Evolutionary conservation across 805 yeast species (phyloP), one percentile per base, ranked within the genome.

Genomic region (Schwanniomyces occidentalis): DNA sequence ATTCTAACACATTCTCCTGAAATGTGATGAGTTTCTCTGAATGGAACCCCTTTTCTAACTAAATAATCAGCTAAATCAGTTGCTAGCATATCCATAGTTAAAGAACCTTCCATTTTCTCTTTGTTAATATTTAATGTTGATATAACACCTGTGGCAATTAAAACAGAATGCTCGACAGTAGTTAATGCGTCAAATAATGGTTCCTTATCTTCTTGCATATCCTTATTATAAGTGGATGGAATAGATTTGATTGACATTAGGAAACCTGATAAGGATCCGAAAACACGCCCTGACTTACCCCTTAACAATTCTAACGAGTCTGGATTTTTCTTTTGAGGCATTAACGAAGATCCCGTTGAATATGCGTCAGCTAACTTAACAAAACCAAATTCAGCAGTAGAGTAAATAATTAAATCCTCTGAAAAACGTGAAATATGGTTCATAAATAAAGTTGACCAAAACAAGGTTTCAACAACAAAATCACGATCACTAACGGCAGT

Each of bases 271-370:
- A 93, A 70, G 17, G 90, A 82, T 59, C 99, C 99, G 54, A 93
- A 90, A 5, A 88, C 96, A 63, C 99, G 82, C 35, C 99, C 99
- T 8, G 95, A 82, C 67, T 93, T 93, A 40, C 99, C 99, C 64
- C 99, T 79, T 56, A 95, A 75, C 44, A 93, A 75, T 69, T 93
- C 99, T 48, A 93, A 72, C 18, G 96, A 86, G 62, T 93, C 99
- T 3, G 99, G 96, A 68, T 93, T 93, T 66, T 93, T 93, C 80
- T 93, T 93, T 66, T 93, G 99, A 16, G 99, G 99, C 99, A 93
- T 93, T 57, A 93, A 75, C 17, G 96, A 88, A 5, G 97, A 88
- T 9, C 99, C 99, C 6, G 99, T 93, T 1, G 99, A 93, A 65
- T 93, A 93, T 16, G 99, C 98, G 59, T 93, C 99, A 8, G 96